Evolutionary conservation across 1,284 basidiomycete genomes (phyloP), one percentile per base, ranked within the genome.

Genomic region (Melanopsichium pennsylvanicum): DNA sequence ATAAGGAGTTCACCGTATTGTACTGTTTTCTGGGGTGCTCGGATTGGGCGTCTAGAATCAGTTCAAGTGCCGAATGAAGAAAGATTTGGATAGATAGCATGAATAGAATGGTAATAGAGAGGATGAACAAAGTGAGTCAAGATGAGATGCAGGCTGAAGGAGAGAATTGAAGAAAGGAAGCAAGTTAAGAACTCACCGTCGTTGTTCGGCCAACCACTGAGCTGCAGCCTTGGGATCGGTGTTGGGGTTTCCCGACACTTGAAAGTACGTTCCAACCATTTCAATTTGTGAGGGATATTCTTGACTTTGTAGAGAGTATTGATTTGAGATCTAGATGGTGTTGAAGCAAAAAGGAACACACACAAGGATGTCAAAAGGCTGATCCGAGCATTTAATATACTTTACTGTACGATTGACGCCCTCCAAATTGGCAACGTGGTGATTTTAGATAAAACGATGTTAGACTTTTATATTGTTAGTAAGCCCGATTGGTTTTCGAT

Each of bases 11-110:
- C 70, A 1, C 89, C 90, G 31, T 86, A 84, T 44, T 88, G 84
- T 16, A 92, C 86, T 0, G 86, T 85, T 51, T 91, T 86, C 71
- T 89, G 87, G 0, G 91, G 92, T 26, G 87, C 86, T 33, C 88
- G 84, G 19, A 70, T 71, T 16, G 73, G 68, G 29, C 60, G 51
- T 18, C 70, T 47, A 10, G 5, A 22, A n/a, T 26, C 31, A 15
- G 5, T 5, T 10, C 15, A 33, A 26, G 8, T 58, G 43, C 18
- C 2, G 11, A 4, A n/a, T 4, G 25, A 15, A 39, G 35, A 26
- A 10, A n/a, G n/a, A n/a, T n/a, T n/a, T n/a, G n/a, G n/a, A n/a
- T n/a, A n/a, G n/a, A n/a, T n/a, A n/a, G n/a, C n/a, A n/a, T n/a
- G n/a, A n/a, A n/a, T n/a, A n/a, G n/a, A n/a, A n/a, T n/a, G n/a